These are phyloP conservation scores for Oropetium thomaeum DNA, from an alignment of 176 grass and related monocot genomes.

Conservation along the genomic window DNA sequence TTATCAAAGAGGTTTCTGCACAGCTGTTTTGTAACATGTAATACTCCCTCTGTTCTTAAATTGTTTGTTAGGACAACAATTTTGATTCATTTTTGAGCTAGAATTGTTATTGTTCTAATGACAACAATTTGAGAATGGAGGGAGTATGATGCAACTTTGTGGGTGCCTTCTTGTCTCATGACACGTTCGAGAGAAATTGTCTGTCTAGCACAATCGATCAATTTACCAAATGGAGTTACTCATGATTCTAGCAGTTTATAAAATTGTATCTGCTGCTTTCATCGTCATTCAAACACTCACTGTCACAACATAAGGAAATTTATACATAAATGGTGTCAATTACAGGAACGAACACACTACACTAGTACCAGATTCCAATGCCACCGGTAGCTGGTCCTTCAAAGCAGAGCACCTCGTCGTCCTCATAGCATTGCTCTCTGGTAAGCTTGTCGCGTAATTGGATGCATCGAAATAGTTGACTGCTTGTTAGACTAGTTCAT, in stretches of 20 bases:
- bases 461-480: background rate
- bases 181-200: slow-evolving; percentile 12
- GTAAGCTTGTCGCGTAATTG: background rate
- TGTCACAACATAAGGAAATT: background rate
- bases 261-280: background rate
- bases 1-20: background rate
- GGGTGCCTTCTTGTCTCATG: slow-evolving; percentile 17
- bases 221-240: too few species aligned
- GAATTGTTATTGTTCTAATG: too few species aligned
- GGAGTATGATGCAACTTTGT: slow-evolving; percentile 23
- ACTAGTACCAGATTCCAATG: background rate
- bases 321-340: background rate
- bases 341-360: background rate
- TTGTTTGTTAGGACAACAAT: too few species aligned
- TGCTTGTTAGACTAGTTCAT: slow-evolving; percentile 13
- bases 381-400: background rate
- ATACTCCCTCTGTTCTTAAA: too few species aligned
- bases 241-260: background rate
- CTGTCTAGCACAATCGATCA: background rate
- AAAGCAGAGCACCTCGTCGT: background rate
- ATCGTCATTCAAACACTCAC: background rate
- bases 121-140: too few species aligned
- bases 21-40: slow-evolving; percentile 34
- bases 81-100: too few species aligned
- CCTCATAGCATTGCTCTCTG: background rate